Conservation (phyloP, 1,284 basidiomycete genomes). For the Cystobasidiaceae sp. region DNA sequence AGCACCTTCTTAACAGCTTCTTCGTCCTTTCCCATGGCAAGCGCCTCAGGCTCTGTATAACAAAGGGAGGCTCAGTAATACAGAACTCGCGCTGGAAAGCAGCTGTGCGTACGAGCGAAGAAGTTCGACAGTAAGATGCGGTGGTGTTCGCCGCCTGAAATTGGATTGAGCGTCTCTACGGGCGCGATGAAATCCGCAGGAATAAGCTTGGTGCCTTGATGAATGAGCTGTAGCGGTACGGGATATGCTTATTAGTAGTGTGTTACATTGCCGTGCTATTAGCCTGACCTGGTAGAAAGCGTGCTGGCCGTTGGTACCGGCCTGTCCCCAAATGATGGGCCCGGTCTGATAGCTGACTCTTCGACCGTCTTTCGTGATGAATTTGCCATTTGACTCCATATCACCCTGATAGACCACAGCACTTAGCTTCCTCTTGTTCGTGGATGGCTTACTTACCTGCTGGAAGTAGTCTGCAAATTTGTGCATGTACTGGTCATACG, state of each 20-base stretch:
- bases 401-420: too few species aligned
- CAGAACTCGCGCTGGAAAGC: too few species aligned
- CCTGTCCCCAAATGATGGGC: slow-evolving; percentile 98
- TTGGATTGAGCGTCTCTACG: slow-evolving; percentile 86
- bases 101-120: slow-evolving; percentile 82
- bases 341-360: slow-evolving; percentile 95
- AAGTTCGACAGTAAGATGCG: slow-evolving; percentile 96
- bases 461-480: slow-evolving; percentile 99
- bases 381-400: slow-evolving; percentile 99
- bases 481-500: slow-evolving; percentile 95
- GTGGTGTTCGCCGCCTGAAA: slow-evolving; percentile 81
- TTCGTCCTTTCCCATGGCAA: slow-evolving; percentile 96
- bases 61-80: too few species aligned
- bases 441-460: slow-evolving; percentile 64
- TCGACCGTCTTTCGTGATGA: slow-evolving; percentile 84
- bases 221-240: slow-evolving; percentile 36
- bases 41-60: slow-evolving; percentile 52
- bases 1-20: slow-evolving; percentile 61
- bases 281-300: slow-evolving; percentile 98
- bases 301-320: slow-evolving; percentile 94
- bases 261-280: slow-evolving; percentile 29
- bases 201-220: slow-evolving; percentile 45
- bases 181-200: slow-evolving; percentile 86
- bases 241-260: neutral
- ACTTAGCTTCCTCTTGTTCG: too few species aligned